Percentiles rank a stretch among this genome's conserved stretches.
phyloP scores from a whole-genome alignment of 768 basidiomycete species.

The Punctularia strigosozonata region DNA sequence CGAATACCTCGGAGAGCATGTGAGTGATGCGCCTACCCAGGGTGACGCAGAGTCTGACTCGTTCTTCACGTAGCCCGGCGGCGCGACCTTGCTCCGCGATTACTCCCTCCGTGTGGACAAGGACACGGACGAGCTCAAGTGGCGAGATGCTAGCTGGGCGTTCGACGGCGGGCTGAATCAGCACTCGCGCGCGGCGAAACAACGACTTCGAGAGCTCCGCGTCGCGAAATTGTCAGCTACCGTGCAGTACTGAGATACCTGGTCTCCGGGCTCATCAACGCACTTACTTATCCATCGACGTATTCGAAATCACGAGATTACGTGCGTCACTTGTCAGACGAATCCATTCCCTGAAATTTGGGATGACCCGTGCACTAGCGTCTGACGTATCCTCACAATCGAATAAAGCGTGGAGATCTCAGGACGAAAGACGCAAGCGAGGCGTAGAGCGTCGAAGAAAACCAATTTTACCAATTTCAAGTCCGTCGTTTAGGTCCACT shows the following conservation, averaged over 20 bases:
- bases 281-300: too few relatives aligned
- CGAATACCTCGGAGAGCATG: constrained; percentile 53
- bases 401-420: too few relatives aligned
- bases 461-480: too few relatives aligned
- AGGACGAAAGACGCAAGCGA: too few relatives aligned
- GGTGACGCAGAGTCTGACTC: not conserved
- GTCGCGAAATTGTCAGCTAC: constrained; percentile 35
- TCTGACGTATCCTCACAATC: too few relatives aligned
- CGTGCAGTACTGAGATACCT: constrained; percentile 8
- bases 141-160: constrained; percentile 45
- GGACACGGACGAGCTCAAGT: constrained; percentile 4
- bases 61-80: constrained; percentile 41
- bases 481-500: too few relatives aligned
- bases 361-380: too few relatives aligned
- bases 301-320: too few relatives aligned
- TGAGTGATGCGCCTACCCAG: constrained; percentile 23
- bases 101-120: constrained; percentile 26
- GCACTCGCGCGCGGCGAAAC: constrained; percentile 48
- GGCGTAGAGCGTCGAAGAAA: too few relatives aligned
- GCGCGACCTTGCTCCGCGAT: constrained; percentile 36
- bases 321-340: too few relatives aligned
- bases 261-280: constrained; percentile 8
- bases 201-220: constrained; percentile 34
- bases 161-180: constrained; percentile 67
- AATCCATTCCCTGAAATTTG: too few relatives aligned